Evolutionary conservation across 1,284 basidiomycete species (phyloP), one percentile per base, ranked within the genome.

Genomic region (Trichosporon asahii): DNA sequence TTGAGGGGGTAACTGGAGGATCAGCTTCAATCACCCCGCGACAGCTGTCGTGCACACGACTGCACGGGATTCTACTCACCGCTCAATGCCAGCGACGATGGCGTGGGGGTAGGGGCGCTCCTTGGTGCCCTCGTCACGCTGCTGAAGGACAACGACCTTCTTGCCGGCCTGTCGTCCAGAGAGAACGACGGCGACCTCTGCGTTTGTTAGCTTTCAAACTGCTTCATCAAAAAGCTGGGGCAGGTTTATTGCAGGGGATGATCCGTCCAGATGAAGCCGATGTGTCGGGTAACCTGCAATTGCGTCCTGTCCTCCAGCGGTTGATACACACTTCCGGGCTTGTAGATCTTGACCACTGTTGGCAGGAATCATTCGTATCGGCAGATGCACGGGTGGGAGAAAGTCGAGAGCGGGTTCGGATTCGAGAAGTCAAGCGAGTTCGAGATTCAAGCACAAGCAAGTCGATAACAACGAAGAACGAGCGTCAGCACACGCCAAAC

Each of bases 101-200:
- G 95, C 95, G 84, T 98, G 94, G 76, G 95, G 92, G 87, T 96
- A 98, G 67, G 90, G 92, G 76, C 92, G 88, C 76, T 94, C 93
- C 78, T 86, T 86, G 80, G 97, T 95, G 55, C 95, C 95, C 77
- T 89, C 90, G 86, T 94, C 93, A 84, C 91, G 95, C 81, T 97
- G 90, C 85, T 95, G 97, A 76, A 94, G 92, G 70, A 92, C 89
- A 85, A 98, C 97, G 66, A 94, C 94, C 85, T 97, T 97, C 88
- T 98, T 98, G 80, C 95, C 95, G 77, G 95, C 95, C 85, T 97
- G 95, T 84, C 95, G 94, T 83, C 95, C 95, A 85, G 93, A 91
- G 84, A 98, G 91, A 85, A 97, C 90, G 85, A 97, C 93, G 77
- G 94, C 94, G 79, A 96, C 95, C 90, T 98, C 98, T 87, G 95